Evolutionary conservation across 495 filamentous ascomycete genomes (phyloP).

Genomic region (Xanthoparmelia taractica): DNA sequence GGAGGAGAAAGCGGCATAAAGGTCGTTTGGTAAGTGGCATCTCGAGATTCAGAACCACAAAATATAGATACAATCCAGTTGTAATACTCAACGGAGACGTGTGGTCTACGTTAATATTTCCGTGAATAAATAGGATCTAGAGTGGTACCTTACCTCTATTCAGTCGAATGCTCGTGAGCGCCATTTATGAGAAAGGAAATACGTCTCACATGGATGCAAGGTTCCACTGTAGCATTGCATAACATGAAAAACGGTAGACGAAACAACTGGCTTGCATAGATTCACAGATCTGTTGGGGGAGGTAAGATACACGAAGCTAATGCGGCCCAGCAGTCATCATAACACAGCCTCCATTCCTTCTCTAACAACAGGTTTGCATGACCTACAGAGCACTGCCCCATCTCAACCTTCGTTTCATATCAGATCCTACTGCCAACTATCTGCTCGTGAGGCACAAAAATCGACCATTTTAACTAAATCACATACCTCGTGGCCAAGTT

Average conservation of each 20-base stretch:
- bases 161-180: no score
- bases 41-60: neutral
- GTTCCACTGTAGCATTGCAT: neutral
- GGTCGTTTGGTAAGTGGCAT: neutral
- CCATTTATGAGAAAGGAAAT: no score
- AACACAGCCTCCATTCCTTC: neutral
- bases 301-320: neutral
- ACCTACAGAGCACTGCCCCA: neutral
- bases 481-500: neutral
- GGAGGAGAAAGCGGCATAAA: neutral
- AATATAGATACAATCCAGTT: neutral
- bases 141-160: no score
- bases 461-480: no score
- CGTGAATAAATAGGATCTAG: neutral
- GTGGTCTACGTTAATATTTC: neutral
- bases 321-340: neutral
- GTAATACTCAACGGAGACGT: neutral
- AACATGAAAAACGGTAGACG: neutral
- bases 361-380: neutral
- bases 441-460: neutral
- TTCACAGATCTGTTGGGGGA: neutral
- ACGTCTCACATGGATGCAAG: no score
- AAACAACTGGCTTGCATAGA: neutral
- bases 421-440: neutral
- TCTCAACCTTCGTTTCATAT: neutral